Percentiles rank a stretch among this genome's conserved stretches.
phyloP scores from a whole-genome alignment of 1,139 yeast species.

The Sugiyamaella sp. region DNA sequence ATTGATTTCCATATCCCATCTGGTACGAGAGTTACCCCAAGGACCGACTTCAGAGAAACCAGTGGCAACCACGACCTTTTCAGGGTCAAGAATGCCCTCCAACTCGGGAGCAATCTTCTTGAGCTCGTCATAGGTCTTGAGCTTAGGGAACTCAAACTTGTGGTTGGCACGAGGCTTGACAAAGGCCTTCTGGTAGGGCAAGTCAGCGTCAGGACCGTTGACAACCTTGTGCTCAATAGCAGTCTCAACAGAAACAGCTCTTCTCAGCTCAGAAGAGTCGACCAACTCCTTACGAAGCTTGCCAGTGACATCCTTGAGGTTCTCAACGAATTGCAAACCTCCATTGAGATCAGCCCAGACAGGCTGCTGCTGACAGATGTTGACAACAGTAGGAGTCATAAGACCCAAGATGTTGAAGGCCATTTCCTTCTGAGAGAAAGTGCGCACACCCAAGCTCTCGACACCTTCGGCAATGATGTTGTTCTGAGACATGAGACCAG shows the following conservation, averaged over 20 bases:
- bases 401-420: slow-evolving; percentile 96
- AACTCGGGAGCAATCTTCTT: slow-evolving; percentile 68
- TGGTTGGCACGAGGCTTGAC: slow-evolving; percentile 93
- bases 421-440: slow-evolving; percentile 98
- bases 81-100: slow-evolving; percentile 91
- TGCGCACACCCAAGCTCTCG: slow-evolving; percentile 93
- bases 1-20: slow-evolving; percentile 98
- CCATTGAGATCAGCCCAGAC: slow-evolving; percentile 98
- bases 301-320: slow-evolving; percentile 86
- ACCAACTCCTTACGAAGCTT: slow-evolving; percentile 78
- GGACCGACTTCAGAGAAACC: slow-evolving; percentile 99
- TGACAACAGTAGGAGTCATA: slow-evolving; percentile 81
- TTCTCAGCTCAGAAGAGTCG: slow-evolving; percentile 88
- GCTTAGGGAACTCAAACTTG: slow-evolving; percentile 88
- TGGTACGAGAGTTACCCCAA: slow-evolving; percentile 98
- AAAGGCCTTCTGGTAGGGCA: slow-evolving; percentile 73
- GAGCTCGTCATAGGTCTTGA: slow-evolving; percentile 75
- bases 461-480: slow-evolving; percentile 97
- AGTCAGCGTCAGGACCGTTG: slow-evolving; percentile 87
- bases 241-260: slow-evolving; percentile 93
- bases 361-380: slow-evolving; percentile 90
- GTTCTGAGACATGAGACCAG: slow-evolving; percentile 97
- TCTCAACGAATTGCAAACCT: slow-evolving; percentile 92
- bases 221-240: slow-evolving; percentile 91
- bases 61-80: slow-evolving; percentile 88